phyloP scores from a whole-genome alignment of 23 red algal genomes.

The Cyanidiococcus yangmingshanensis region DNA sequence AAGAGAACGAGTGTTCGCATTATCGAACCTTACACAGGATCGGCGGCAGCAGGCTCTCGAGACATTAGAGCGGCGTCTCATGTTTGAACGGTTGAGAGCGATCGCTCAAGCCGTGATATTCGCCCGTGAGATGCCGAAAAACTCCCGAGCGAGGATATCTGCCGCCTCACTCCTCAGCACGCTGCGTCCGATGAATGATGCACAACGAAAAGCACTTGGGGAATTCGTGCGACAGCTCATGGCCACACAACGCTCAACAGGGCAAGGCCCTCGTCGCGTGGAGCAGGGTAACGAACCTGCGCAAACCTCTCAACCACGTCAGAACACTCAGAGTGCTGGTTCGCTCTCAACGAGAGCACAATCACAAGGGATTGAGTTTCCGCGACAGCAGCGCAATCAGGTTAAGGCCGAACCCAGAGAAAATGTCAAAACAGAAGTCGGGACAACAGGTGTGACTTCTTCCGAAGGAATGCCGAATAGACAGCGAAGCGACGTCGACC shows the following conservation, averaged over 20 bases:
- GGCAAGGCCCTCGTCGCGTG: background rate
- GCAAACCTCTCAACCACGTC: background rate
- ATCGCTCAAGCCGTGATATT: background rate
- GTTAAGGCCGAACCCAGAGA: background rate
- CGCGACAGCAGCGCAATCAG: background rate
- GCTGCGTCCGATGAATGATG: background rate
- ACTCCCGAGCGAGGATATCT: background rate
- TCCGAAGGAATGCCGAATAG: background rate
- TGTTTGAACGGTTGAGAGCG: background rate
- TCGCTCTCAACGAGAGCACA: background rate
- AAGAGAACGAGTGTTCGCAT: background rate
- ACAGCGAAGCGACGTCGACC: background rate
- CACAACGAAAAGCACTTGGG: background rate
- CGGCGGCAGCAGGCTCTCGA: background rate
- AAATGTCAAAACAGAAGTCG: background rate
- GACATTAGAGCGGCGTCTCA: constrained; percentile 7
- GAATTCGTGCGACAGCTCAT: background rate
- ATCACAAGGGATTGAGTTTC: background rate
- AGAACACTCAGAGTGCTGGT: background rate
- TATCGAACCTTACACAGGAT: background rate
- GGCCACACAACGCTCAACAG: background rate
- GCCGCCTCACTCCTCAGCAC: background rate
- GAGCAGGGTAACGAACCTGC: background rate
- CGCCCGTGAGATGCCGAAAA: background rate
- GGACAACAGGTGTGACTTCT: background rate